Conservation (phyloP, 805 yeast species). For the Ascoidea asiatica region DNA sequence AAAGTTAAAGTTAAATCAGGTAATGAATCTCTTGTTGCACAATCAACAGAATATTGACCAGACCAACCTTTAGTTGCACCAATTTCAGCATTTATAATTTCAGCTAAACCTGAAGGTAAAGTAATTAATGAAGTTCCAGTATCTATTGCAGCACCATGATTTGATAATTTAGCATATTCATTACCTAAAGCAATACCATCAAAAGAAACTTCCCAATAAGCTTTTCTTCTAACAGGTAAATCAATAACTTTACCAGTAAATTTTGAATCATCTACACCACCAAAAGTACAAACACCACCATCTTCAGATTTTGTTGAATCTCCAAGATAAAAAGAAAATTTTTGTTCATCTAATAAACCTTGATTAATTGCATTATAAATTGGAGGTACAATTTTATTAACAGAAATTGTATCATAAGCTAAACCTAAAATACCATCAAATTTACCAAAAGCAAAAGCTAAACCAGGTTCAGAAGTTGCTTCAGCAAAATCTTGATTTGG, state of each 20-base stretch:
- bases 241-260: slow-evolving; percentile 79
- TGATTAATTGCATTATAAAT: slow-evolving; percentile 74
- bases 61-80: slow-evolving; percentile 97
- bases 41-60: slow-evolving; percentile 91
- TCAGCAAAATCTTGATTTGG: slow-evolving; percentile 92
- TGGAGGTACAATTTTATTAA: slow-evolving; percentile 84
- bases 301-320: slow-evolving; percentile 50
- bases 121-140: slow-evolving; percentile 97
- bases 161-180: slow-evolving; percentile 71
- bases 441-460: slow-evolving; percentile 96
- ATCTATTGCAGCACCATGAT: slow-evolving; percentile 94
- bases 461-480: slow-evolving; percentile 94
- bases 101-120: slow-evolving; percentile 90
- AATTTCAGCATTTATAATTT: slow-evolving; percentile 85
- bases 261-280: slow-evolving; percentile 75
- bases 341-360: slow-evolving; percentile 72
- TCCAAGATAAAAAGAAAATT: slow-evolving; percentile 86
- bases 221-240: slow-evolving; percentile 98
- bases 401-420: slow-evolving; percentile 86
- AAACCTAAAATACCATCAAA: slow-evolving; percentile 96
- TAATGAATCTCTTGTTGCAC: slow-evolving; percentile 68
- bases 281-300: slow-evolving; percentile 92
- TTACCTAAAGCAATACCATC: slow-evolving; percentile 87
- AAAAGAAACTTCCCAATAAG: slow-evolving; percentile 97
- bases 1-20: slow-evolving; percentile 90